These are phyloP conservation scores for Plectosphaerella sp. DNA, from an alignment of 2,329 filamentous ascomycete genomes.

Conservation along the genomic window DNA sequence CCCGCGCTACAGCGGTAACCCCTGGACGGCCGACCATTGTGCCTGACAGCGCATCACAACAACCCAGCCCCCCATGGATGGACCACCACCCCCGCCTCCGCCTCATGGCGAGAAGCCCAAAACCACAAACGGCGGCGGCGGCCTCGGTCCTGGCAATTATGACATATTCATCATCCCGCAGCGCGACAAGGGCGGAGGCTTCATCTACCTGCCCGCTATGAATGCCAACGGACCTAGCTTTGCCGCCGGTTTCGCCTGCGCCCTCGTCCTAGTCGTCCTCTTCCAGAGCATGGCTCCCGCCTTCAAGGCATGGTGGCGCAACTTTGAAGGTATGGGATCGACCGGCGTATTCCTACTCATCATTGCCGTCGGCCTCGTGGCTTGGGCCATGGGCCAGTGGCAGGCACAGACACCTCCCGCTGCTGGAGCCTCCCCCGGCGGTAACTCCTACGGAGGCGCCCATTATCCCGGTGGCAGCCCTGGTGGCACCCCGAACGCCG, in stretches of 20 bases:
- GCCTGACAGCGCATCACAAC: constrained; percentile 5
- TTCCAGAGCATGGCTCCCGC: constrained; percentile 70
- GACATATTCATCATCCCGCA: constrained; percentile 97
- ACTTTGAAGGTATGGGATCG: constrained; percentile 67
- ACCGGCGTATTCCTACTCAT: constrained; percentile 69
- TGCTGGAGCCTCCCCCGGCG: constrained; percentile 8
- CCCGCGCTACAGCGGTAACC: background rate
- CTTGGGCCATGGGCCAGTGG: constrained; percentile 54
- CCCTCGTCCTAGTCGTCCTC: constrained; percentile 67
- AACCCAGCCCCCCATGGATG: constrained; percentile 34
- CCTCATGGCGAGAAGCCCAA: constrained; percentile 79
- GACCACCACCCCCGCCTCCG: constrained; percentile 72
- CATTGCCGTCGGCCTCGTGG: constrained; percentile 67
- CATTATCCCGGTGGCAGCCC: constrained; percentile 2
- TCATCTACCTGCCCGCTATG: constrained; percentile 89
- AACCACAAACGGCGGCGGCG: constrained; percentile 53
- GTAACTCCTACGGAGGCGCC: constrained; percentile 7
- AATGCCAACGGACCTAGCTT: constrained; percentile 87
- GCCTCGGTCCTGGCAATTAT: constrained; percentile 84
- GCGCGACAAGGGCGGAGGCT: constrained; percentile 82
- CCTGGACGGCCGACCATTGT: constrained; percentile 1
- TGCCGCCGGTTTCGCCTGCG: constrained; percentile 76
- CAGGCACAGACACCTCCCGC: constrained; percentile 21
- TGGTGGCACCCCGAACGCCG: constrained; percentile 5
- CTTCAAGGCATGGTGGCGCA: constrained; percentile 67